phyloP scores from a whole-genome alignment of 2,329 filamentous ascomycete genomes.

The Colletotrichum sp. region DNA sequence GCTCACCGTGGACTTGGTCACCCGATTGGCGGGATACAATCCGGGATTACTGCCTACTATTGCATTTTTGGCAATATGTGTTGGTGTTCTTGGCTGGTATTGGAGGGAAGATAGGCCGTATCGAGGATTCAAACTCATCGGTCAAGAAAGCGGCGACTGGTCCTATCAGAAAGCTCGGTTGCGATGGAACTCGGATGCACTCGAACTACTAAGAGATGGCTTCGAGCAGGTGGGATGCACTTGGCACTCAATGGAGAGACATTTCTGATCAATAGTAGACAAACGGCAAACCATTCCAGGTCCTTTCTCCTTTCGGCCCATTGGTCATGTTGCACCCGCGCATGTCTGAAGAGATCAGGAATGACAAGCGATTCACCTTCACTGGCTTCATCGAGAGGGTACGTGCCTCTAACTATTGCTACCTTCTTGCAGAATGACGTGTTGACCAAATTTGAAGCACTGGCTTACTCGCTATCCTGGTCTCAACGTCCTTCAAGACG shows the following conservation, averaged over 20 bases:
- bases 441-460: neutral
- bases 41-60: neutral
- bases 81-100: neutral
- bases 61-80: neutral
- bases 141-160: neutral
- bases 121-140: neutral
- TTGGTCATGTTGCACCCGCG: neutral
- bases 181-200: neutral
- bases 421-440: no score
- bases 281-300: neutral
- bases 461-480: slow-evolving; percentile 1
- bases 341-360: neutral
- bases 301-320: neutral
- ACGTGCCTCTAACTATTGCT: no score
- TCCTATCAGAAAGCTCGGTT: neutral
- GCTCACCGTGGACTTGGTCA: neutral
- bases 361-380: neutral
- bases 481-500: neutral
- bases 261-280: neutral
- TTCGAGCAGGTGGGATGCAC: neutral
- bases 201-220: neutral
- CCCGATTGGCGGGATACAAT: neutral
- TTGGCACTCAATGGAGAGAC: no score
- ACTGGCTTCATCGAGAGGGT: neutral
- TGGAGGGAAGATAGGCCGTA: neutral